Conservation (phyloP, 768 basidiomycete species). For the Chalciporus pseudorubinellus region DNA sequence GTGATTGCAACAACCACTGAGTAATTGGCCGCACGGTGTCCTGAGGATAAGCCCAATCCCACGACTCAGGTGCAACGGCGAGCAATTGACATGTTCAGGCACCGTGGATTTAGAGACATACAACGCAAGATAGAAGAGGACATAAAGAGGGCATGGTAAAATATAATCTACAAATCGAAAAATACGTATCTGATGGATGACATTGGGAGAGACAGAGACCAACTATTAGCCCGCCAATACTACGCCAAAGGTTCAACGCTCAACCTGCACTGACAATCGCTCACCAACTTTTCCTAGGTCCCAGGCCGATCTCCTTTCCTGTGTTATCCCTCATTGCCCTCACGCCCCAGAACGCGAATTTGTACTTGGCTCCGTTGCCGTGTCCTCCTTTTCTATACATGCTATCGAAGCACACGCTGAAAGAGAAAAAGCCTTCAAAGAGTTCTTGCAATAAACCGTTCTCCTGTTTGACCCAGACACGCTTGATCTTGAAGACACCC, state of each 20-base stretch:
- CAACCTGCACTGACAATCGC: neutral
- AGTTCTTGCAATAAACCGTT: constrained; percentile 29
- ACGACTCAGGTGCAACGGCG: too few species aligned
- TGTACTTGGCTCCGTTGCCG: constrained; percentile 29
- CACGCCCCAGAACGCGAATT: constrained; percentile 39
- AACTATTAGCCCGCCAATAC: neutral
- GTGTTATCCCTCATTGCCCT: constrained; percentile 33
- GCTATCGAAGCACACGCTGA: constrained; percentile 33
- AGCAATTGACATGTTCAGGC: too few species aligned
- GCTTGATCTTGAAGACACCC: constrained; percentile 36
- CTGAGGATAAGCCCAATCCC: too few species aligned
- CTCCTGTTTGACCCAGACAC: constrained; percentile 31
- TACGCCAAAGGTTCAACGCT: neutral
- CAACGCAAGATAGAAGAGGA: too few species aligned
- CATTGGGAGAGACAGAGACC: neutral
- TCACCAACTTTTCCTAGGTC: constrained; percentile 19
- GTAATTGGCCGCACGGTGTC: too few species aligned
- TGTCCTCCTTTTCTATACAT: constrained; percentile 38
- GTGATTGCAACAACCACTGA: too few species aligned
- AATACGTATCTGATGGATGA: too few species aligned
- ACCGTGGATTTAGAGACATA: too few species aligned
- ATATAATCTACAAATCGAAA: too few species aligned
- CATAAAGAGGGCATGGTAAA: too few species aligned
- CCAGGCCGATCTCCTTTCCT: constrained; percentile 36
- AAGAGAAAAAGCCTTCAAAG: constrained; percentile 40